Conservation (phyloP, 1,284 basidiomycete genomes). For the Vanrija pseudolonga region DNA sequence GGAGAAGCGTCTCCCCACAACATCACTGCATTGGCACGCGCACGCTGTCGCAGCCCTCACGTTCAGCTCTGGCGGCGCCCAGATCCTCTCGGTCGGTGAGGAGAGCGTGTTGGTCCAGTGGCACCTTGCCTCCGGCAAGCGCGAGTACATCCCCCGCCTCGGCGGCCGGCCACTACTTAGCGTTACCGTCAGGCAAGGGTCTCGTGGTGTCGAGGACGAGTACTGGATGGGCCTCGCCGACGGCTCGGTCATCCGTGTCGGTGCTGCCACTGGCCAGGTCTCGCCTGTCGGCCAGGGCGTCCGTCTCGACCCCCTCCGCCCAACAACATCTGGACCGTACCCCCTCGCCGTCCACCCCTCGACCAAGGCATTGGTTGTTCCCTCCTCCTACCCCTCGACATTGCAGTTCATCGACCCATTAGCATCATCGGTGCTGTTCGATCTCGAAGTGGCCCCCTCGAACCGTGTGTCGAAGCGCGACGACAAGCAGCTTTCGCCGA, state of each 20-base stretch:
- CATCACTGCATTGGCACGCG: constrained; percentile 93
- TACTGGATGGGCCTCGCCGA: constrained; percentile 80
- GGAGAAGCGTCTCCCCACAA: constrained; percentile 59
- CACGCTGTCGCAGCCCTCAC: constrained; percentile 86
- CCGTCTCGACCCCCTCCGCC: constrained; percentile 40
- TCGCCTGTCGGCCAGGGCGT: constrained; percentile 59
- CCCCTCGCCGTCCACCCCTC: constrained; percentile 64
- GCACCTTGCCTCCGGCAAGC: constrained; percentile 80
- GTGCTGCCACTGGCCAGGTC: constrained; percentile 67
- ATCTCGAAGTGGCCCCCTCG: constrained; percentile 89
- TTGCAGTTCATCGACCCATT: constrained; percentile 83
- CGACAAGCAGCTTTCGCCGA: constrained; percentile 71
- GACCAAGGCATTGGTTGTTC: constrained; percentile 75
- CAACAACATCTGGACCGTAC: constrained; percentile 26
- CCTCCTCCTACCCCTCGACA: constrained; percentile 90
- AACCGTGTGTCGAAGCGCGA: constrained; percentile 84
- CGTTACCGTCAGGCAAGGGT: constrained; percentile 61
- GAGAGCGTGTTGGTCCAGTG: constrained; percentile 94
- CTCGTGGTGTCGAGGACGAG: constrained; percentile 66
- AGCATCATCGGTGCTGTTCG: constrained; percentile 68
- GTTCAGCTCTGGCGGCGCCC: constrained; percentile 87
- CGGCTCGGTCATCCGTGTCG: constrained; percentile 75
- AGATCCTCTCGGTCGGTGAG: constrained; percentile 91
- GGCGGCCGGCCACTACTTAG: constrained; percentile 70
- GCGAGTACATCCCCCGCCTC: constrained; percentile 87